Evolutionary conservation across 2,329 filamentous ascomycete genomes (phyloP).

Genomic region (Coniosporium tulheliwenetii): DNA sequence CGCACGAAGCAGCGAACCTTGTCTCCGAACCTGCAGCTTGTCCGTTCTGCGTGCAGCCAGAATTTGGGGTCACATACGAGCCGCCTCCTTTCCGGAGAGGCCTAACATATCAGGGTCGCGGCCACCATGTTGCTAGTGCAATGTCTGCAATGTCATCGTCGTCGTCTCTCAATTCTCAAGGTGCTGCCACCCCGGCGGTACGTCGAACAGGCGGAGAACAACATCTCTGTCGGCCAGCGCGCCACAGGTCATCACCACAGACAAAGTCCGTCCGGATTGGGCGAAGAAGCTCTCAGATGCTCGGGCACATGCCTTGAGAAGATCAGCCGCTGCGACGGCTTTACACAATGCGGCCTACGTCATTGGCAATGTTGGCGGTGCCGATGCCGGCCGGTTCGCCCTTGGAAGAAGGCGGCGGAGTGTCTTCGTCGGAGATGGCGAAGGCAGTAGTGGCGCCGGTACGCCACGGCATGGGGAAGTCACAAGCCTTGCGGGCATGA

Average conservation of each 20-base stretch:
- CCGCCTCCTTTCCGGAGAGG: conserved; percentile 79
- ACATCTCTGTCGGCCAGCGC: conserved; percentile 67
- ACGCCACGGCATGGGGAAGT: conserved; percentile 22
- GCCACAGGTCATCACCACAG: conserved; percentile 79
- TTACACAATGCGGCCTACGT: conserved; percentile 90
- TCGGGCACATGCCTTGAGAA: conserved; percentile 66
- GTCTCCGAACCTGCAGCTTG: conserved; percentile 86
- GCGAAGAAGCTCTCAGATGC: conserved; percentile 74
- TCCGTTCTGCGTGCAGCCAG: conserved; percentile 86
- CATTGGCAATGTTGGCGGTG: conserved; percentile 41
- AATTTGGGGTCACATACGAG: conserved; percentile 93
- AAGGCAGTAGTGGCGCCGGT: conserved; percentile 26
- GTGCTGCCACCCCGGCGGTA: conserved; percentile 18
- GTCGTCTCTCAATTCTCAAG: conserved; percentile 55
- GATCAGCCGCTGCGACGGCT: conserved; percentile 85
- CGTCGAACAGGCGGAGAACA: conserved; percentile 37
- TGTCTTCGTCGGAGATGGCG: conserved; percentile 33
- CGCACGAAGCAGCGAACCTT: conserved; percentile 44
- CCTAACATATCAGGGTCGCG: conserved; percentile 45
- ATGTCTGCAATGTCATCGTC: conserved; percentile 72
- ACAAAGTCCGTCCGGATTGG: conserved; percentile 89
- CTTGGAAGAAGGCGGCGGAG: conserved; percentile 30
- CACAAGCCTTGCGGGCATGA: conserved; percentile 14
- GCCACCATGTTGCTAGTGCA: conserved; percentile 35
- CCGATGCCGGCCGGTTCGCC: conserved; percentile 32